Evolutionary conservation across 2,329 filamentous ascomycete species (phyloP).

Genomic region (Periglandula ipomoeae): DNA sequence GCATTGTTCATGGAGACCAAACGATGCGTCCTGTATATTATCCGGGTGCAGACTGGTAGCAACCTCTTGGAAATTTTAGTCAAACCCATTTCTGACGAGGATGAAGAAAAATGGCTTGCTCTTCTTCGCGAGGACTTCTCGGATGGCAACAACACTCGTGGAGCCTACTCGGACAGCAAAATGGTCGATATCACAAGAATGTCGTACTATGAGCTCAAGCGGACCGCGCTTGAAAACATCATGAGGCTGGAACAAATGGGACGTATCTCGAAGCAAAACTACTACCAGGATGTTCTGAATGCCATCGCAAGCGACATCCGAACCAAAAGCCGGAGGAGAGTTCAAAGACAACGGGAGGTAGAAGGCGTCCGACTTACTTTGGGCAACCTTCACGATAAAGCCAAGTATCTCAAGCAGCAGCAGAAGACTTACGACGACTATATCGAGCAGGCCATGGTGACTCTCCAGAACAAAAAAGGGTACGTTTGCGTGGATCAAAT

Average conservation of each 20-base stretch:
- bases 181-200: slow-evolving; percentile 84
- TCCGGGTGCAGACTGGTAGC: slow-evolving; percentile 83
- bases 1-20: slow-evolving; percentile 97
- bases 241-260: slow-evolving; percentile 79
- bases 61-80: slow-evolving; percentile 95
- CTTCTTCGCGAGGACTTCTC: slow-evolving; percentile 74
- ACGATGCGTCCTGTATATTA: slow-evolving; percentile 93
- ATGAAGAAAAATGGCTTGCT: slow-evolving; percentile 79
- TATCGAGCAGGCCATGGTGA: slow-evolving; percentile 97
- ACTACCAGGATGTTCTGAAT: slow-evolving; percentile 97
- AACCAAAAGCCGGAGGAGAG: slow-evolving; percentile 85
- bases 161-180: slow-evolving; percentile 83
- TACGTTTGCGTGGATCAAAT: slow-evolving; percentile 28
- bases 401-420: slow-evolving; percentile 86
- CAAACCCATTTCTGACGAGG: slow-evolving; percentile 76
- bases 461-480: slow-evolving; percentile 93
- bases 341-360: slow-evolving; percentile 84
- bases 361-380: slow-evolving; percentile 74
- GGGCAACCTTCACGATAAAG: slow-evolving; percentile 71
- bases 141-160: slow-evolving; percentile 57
- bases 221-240: slow-evolving; percentile 88
- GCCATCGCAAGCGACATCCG: slow-evolving; percentile 94
- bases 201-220: slow-evolving; percentile 87
- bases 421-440: slow-evolving; percentile 98
- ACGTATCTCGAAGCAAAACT: slow-evolving; percentile 80